These are phyloP conservation scores for Ettlia oleoabundans DNA, from an alignment of 139 green algal species.

Conservation along the genomic window DNA sequence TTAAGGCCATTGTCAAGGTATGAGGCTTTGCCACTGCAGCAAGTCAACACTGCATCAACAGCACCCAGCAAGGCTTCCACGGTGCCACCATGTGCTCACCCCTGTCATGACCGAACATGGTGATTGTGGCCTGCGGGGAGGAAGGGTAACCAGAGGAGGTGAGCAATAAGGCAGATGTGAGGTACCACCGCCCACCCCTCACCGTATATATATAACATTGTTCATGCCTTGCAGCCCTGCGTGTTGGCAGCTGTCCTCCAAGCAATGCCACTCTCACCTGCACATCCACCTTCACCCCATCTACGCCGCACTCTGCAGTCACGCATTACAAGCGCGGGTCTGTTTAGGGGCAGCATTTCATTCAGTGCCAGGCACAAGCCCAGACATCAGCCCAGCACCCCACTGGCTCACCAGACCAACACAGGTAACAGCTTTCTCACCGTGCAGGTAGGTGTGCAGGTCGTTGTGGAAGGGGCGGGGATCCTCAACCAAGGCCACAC, in stretches of 20 bases:
- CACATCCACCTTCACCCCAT: constrained; percentile 73
- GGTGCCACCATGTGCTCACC: constrained; percentile 36
- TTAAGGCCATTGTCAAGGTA: too few species aligned
- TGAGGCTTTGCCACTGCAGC: too few species aligned
- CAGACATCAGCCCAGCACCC: not conserved
- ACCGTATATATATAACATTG: too few species aligned
- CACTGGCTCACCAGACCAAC: too few species aligned
- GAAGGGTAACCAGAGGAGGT: too few species aligned
- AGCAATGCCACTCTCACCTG: constrained; percentile 65
- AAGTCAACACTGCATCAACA: too few species aligned
- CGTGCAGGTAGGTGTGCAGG: constrained; percentile 61
- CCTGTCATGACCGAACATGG: constrained; percentile 46
- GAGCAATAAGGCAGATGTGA: too few species aligned
- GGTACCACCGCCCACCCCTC: constrained; percentile 78
- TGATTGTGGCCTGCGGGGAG: constrained; percentile 65
- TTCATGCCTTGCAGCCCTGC: too few species aligned
- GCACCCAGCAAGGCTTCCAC: not conserved
- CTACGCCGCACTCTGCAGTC: constrained; percentile 54
- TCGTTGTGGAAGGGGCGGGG: constrained; percentile 56
- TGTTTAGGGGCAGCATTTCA: too few species aligned
- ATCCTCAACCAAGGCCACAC: constrained; percentile 53
- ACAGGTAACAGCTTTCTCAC: too few species aligned
- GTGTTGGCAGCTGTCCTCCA: constrained; percentile 36
- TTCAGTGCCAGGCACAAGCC: not conserved
- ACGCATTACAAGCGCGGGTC: too few species aligned